Evolutionary conservation across 768 basidiomycete species (phyloP), one percentile per base, ranked within the genome.

Genomic region (Pholiota molesta): DNA sequence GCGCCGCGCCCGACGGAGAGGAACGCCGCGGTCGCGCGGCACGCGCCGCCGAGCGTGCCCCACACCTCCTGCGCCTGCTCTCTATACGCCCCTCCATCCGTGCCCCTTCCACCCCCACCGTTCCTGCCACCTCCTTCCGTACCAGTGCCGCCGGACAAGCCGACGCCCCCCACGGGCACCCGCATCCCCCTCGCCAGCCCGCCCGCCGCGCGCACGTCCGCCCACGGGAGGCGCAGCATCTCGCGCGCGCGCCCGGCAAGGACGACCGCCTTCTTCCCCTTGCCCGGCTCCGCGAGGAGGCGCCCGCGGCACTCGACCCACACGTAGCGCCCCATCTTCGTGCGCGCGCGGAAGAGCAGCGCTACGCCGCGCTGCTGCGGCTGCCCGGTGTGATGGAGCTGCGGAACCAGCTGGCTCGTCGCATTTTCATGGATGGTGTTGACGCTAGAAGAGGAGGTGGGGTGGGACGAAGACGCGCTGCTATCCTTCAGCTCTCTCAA

Each of bases 301-400:
- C 93, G 81, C 1, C 97, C 97, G n/a, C 89, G 81, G 54, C 88
- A 90, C 72, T 97, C 94, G 16, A 99, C 80, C 97, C 97, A 99
- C 19, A 95, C 83, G 74, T 90, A 95, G 1, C 65, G 37, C 0
- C 80, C 85, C 51, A 74, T 66, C 72, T 91, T 94, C 7, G 89
- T 85, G 31, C 83, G 81, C 8, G 93, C 91, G 2, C 97, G 82
- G 78, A 94, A 98, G 39, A 98, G 83, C 13, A 98, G 79, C 71
- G 94, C 91, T 45, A 97, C 92, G 0, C 82, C 77, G 56, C 86
- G 83, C n/a, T n/a, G n/a, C n/a, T n/a, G n/a, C n/a, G n/a, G n/a
- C n/a, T n/a, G n/a, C n/a, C n/a, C n/a, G n/a, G n/a, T n/a, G n/a
- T n/a, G n/a, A n/a, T n/a, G n/a, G n/a, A n/a, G n/a, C n/a, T n/a